Evolutionary conservation across 225 moss, liverwort and hornwort genomes (phyloP), one percentile per base, ranked within the genome.

Genomic region (Bryoerythrophyllum caledonicum): DNA sequence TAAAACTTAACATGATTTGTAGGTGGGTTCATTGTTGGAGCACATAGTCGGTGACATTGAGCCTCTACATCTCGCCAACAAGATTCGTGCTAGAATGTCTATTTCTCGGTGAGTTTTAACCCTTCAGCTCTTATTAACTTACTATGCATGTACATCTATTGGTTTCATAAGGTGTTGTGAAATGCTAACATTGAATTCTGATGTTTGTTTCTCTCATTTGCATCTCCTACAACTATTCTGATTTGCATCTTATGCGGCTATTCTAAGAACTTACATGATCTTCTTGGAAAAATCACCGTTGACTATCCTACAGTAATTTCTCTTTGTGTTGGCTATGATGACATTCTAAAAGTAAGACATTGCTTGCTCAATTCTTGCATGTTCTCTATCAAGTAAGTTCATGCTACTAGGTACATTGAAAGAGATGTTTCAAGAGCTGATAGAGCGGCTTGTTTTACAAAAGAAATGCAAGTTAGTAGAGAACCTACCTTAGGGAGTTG

Each of bases 291-390:
- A 81, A 91, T 95, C 71, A 94, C 93, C 56, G 87, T 89, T 56
- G 95, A 93, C 84, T 99, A 95, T 75, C 83, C 91, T 76, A 95
- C 95, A 55, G 95, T 93, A 82, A 95, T 91, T 46, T 95, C 95
- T 68, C 89, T 93, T 40, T 83, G 93, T 49, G 84, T 78, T 70
- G 95, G 93, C 74, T 99, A 95, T 86, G 91, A 90, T 74, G 82
- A 93, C 60, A 95, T 95, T 52, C 77, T 99, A 73, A 93, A 95
- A 91, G 99, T 93, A 53, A 65, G 63, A 63, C 32, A 67, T 65
- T 60, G 17, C 8, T 19, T 9, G 30, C 48, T 19, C 35, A 25
- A 56, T 57, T n/a, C n/a, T n/a, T n/a, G n/a, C n/a, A n/a, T n/a
- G n/a, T n/a, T n/a, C n/a, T 64, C 19, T 16, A 30, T 30, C 30